Base-by-base conservation (phyloP, 495 filamentous ascomycete genomes). In the Aspergillus steynii region DNA sequence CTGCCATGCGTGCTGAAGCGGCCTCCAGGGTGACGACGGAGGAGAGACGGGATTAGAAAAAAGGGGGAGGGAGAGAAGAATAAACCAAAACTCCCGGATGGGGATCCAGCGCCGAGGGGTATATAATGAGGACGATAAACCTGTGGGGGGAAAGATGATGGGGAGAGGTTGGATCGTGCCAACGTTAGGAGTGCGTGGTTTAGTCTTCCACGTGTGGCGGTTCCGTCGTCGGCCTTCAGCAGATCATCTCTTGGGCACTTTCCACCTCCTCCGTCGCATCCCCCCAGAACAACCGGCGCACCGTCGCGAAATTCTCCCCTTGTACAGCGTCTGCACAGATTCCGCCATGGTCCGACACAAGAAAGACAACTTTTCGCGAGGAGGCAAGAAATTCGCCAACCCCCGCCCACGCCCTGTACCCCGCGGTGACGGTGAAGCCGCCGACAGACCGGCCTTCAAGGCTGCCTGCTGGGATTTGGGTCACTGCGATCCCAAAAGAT, bases 381-480 rank as follows among this genome's bases (percentile, higher is more conserved):
- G 87, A 69, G 86, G 87, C 68, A 90, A 88, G 73, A 85, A 87
- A 74, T 79, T 77, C 71, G 72, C 80, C 71, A 79, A 63, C 71
- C 78, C 77, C 70, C 76, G 76, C 66, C 75, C 81, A 56, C 77
- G 77, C 56, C 77, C 72, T 59, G 75, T 68, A 56, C 78, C 78
- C 69, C 77, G 77, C 73, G 77, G 78, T 66, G 75, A 73, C 29
- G 64, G 75, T 63, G 69, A 73, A 48, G 61, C 64, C 53, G 65
- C 58, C 29, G 59, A 34, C 45, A 78, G 79, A 59, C 89, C 91
- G 32, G 71, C 85, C 14, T 96, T 90, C 83, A 92, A 90, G 79
- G 96, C 95, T 50, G 95, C 94, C 42, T 97, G 94, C 71, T 99
- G 95, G 95, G 95, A 99, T 73, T 80, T 99, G 42, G 92, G 92